Percentiles rank a stretch among this genome's conserved stretches.
These are phyloP conservation scores for Phoma herbarum DNA, from an alignment of 2,329 filamentous ascomycete genomes.

Conservation along the genomic window DNA sequence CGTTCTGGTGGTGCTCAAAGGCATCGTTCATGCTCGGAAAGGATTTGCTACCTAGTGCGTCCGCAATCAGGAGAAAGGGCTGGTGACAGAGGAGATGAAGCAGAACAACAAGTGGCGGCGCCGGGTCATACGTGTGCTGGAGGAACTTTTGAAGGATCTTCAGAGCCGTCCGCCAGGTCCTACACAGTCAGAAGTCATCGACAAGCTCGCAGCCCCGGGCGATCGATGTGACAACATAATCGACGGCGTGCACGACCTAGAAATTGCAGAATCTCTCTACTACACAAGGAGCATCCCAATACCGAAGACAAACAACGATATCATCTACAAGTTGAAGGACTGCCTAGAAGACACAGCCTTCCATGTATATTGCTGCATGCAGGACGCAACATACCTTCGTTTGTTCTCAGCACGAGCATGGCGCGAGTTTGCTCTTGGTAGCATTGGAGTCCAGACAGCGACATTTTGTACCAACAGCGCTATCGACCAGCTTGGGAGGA, in stretches of 20 bases:
- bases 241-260: not conserved
- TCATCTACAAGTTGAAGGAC: conserved; percentile 17
- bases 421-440: conserved; percentile 40
- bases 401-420: conserved; percentile 42
- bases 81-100: not conserved
- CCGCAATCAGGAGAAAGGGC: conserved; percentile 12
- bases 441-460: conserved; percentile 45
- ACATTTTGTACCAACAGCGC: conserved; percentile 45
- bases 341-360: conserved; percentile 25
- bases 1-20: conserved; percentile 21
- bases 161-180: conserved; percentile 10
- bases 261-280: conserved; percentile 10
- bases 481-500: conserved; percentile 16
- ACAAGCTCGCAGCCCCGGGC: not conserved
- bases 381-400: conserved; percentile 43
- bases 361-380: conserved; percentile 39
- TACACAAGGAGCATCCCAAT: conserved; percentile 1
- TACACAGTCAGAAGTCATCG: not conserved
- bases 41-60: conserved; percentile 24
- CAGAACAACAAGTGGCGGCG: conserved; percentile 20
- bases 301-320: not conserved
- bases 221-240: conserved; percentile 8
- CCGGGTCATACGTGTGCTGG: conserved; percentile 22
- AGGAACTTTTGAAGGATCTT: conserved; percentile 6
- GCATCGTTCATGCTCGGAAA: conserved; percentile 25